Conservation (phyloP, 257 asterid species). For the Petunia axillaris region DNA sequence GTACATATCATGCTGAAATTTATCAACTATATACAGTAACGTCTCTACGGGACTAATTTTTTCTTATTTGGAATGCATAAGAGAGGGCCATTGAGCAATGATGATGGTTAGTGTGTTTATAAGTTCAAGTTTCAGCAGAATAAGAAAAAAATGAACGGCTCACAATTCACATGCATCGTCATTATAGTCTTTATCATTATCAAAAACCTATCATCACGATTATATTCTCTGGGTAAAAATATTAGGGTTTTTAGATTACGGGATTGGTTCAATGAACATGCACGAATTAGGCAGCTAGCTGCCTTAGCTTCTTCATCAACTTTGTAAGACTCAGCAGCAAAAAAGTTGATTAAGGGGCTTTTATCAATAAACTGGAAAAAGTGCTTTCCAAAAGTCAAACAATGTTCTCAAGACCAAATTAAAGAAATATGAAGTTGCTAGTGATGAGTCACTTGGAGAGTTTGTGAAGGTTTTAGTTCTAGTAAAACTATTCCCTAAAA, state of each 20-base stretch:
- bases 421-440: background rate
- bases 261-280: conserved; percentile 26
- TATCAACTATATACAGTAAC: too few species aligned
- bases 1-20: too few species aligned
- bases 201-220: background rate
- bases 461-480: too few species aligned
- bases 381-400: conserved; percentile 12
- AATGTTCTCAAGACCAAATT: background rate
- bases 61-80: too few species aligned
- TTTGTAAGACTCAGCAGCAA: background rate
- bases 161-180: conserved; percentile 29
- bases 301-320: background rate
- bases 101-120: conserved; percentile 14
- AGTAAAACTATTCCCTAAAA: too few species aligned
- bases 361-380: conserved; percentile 6
- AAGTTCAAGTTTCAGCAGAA: background rate
- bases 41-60: too few species aligned
- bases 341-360: background rate
- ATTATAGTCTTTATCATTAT: background rate
- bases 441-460: background rate
- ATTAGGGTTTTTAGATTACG: background rate
- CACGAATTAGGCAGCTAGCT: conserved; percentile 10
- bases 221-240: background rate
- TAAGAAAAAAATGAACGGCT: background rate
- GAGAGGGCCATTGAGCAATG: conserved; percentile 14